Evolutionary conservation across 345 rosid species (phyloP).

Genomic region (Sonneratia alba): DNA sequence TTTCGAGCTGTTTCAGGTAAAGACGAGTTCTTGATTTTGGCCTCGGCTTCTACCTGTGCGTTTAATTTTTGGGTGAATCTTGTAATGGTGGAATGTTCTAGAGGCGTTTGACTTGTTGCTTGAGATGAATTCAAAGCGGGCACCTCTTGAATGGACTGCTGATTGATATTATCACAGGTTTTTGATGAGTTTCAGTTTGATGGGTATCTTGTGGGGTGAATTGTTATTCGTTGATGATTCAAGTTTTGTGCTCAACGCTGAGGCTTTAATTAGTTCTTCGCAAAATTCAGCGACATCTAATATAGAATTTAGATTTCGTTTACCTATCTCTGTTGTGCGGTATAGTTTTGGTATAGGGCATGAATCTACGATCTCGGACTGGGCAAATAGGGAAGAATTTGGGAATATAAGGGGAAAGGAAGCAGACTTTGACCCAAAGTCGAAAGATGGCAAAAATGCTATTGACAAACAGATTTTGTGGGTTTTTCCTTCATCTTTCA

Average conservation of each 20-base stretch:
- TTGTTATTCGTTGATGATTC: background rate
- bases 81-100: background rate
- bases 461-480: no score
- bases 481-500: background rate
- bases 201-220: background rate
- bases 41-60: background rate
- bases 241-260: background rate
- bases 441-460: no score
- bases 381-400: no score
- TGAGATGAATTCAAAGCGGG: background rate
- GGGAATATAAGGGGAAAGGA: no score
- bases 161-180: background rate
- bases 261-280: background rate
- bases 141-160: background rate
- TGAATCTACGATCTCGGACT: background rate
- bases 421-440: no score
- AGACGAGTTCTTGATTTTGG: background rate
- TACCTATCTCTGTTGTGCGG: background rate
- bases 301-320: background rate
- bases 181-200: background rate
- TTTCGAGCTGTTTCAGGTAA: conserved; percentile 5
- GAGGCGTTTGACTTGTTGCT: background rate
- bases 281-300: background rate
- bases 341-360: background rate
- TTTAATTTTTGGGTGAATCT: background rate